Conservation (phyloP, 1,139 yeast species). For the Geotrichum histeridarum region DNA sequence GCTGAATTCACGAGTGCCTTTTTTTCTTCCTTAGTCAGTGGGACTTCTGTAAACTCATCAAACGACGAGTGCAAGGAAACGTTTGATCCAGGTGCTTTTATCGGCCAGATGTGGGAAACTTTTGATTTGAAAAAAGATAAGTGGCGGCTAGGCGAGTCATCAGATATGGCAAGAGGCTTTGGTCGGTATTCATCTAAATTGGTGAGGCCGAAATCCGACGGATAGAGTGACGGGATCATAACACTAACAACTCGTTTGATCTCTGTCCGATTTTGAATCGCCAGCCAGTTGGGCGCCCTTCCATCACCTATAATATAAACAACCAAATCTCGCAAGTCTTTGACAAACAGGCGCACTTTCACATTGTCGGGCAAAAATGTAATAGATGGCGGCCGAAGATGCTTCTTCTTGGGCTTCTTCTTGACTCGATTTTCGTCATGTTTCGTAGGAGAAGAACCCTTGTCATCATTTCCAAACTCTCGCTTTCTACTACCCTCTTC, state of each 20-base stretch:
- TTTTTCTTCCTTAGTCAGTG: conserved; percentile 53
- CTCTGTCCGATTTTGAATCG: conserved; percentile 29
- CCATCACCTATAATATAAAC: conserved; percentile 45
- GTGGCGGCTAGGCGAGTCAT: conserved; percentile 28
- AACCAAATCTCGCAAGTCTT: conserved; percentile 50
- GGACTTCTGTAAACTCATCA: conserved; percentile 46
- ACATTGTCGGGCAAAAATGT: conserved; percentile 27
- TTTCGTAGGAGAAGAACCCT: neutral
- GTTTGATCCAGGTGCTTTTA: conserved; percentile 58
- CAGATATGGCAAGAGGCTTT: conserved; percentile 21
- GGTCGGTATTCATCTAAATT: conserved; percentile 22
- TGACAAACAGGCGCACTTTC: conserved; percentile 14
- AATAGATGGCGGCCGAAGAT: conserved; percentile 28
- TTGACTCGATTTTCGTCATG: neutral
- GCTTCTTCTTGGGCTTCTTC: conserved; percentile 12
- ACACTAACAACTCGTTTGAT: conserved; percentile 55
- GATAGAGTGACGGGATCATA: conserved; percentile 62
- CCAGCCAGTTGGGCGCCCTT: conserved; percentile 43
- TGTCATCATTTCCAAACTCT: too few relatives aligned
- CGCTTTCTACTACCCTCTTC: too few relatives aligned
- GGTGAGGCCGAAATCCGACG: conserved; percentile 39
- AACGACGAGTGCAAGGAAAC: conserved; percentile 48
- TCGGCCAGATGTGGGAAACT: conserved; percentile 44
- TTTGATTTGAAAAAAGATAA: conserved; percentile 40
- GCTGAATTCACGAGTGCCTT: conserved; percentile 23